A percentile compares a stretch with the other conserved stretches of the same genome.
These are phyloP conservation scores for Ophiosphaerella narmari DNA, from an alignment of 2,329 filamentous ascomycete species.

Conservation along the genomic window DNA sequence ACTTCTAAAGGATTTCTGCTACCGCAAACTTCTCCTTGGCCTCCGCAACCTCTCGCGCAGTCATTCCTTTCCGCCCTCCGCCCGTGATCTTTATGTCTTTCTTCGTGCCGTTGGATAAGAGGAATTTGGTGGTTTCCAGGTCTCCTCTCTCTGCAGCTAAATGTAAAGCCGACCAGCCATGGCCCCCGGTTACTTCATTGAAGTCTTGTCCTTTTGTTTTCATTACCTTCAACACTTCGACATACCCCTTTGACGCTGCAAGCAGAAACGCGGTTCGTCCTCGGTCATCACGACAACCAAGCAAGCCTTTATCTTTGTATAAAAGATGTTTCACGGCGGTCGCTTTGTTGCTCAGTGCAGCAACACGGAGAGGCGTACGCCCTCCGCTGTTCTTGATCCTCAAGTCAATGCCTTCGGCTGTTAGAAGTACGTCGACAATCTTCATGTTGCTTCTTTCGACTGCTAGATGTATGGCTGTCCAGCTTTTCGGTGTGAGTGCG, in stretches of 20 bases:
- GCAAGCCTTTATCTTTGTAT: conserved; percentile 6
- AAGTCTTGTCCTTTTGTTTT: conserved; percentile 15
- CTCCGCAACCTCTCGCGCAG: conserved; percentile 17
- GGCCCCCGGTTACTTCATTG: conserved; percentile 13
- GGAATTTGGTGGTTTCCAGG: conserved; percentile 12
- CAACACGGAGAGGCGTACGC: conserved; percentile 20
- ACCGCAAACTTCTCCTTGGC: conserved; percentile 5
- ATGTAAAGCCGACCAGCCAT: conserved; percentile 23
- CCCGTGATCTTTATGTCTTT: conserved; percentile 8
- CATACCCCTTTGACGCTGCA: conserved; percentile 16
- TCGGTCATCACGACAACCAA: conserved; percentile 9
- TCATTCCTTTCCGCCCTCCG: conserved; percentile 11
- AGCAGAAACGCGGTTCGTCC: conserved; percentile 16
- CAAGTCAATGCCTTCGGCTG: conserved; percentile 14
- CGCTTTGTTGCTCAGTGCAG: conserved; percentile 11
- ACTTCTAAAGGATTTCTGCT: background rate
- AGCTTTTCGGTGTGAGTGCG: conserved; percentile 18
- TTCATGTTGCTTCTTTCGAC: conserved; percentile 16
- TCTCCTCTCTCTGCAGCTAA: conserved; percentile 16
- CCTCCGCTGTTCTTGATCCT: conserved; percentile 19
- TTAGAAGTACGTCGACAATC: conserved; percentile 18
- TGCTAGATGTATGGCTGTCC: conserved; percentile 23
- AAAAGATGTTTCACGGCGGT: conserved; percentile 14
- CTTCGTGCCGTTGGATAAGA: conserved; percentile 13
- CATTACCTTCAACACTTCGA: conserved; percentile 14